A percentile compares a stretch with the other conserved stretches of the same genome.
These are phyloP conservation scores for Pinus albicaulis DNA, from an alignment of 75 land plant species.

Conservation along the genomic window DNA sequence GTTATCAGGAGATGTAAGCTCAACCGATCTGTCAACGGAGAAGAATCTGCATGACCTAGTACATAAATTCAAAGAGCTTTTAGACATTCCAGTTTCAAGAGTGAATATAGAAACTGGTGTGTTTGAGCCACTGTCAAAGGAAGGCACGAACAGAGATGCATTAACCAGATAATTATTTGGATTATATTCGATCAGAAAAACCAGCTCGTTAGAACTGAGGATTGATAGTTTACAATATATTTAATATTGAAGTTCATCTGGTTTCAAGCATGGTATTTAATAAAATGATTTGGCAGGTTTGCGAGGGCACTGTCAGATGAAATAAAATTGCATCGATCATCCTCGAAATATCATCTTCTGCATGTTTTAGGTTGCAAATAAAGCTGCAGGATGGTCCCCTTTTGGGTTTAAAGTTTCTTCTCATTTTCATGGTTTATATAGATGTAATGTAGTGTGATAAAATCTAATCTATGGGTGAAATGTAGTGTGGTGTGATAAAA, in stretches of 20 bases:
- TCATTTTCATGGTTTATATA: no score
- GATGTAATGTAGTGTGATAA: no score
- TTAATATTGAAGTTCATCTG: not conserved
- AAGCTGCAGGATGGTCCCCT: no score
- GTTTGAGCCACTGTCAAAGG: not conserved
- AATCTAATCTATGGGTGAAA: no score
- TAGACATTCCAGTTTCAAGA: constrained; percentile 20
- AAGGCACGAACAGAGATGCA: constrained; percentile 22
- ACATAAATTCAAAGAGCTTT: constrained; percentile 14
- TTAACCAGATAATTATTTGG: constrained; percentile 13
- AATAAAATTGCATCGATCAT: not conserved
- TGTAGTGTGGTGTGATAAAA: no score
- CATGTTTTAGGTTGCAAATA: no score
- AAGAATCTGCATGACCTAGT: constrained; percentile 27
- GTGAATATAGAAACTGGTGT: constrained; percentile 10
- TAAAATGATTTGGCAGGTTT: not conserved
- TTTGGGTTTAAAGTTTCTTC: no score
- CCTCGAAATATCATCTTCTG: no score
- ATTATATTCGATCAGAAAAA: not conserved
- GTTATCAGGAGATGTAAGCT: constrained; percentile 13
- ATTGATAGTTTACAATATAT: not conserved
- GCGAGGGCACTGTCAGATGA: constrained; percentile 6
- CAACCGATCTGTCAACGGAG: constrained; percentile 23
- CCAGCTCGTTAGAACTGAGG: not conserved
- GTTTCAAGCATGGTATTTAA: not conserved